These are phyloP conservation scores for Primulina huaijiensis DNA, from an alignment of 257 asterid species.

Conservation along the genomic window DNA sequence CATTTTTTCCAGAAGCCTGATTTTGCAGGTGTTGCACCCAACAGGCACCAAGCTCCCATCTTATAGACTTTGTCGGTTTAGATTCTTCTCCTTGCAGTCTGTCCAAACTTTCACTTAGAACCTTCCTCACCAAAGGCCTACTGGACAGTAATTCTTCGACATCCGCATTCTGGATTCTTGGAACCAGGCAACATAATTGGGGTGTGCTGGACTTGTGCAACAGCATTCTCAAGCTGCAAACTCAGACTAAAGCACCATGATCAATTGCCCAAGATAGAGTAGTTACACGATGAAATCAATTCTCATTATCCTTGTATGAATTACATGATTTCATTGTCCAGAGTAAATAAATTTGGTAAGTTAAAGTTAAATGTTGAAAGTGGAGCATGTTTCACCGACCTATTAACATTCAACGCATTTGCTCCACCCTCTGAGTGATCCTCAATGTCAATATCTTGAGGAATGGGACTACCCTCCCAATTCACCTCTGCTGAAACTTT, in stretches of 20 bases:
- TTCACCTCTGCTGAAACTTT: conserved; percentile 57
- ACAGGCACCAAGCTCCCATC: conserved; percentile 89
- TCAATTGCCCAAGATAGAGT: conserved; percentile 8
- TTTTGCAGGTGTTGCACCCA: conserved; percentile 86
- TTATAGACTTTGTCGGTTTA: conserved; percentile 43
- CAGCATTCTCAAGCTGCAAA: conserved; percentile 70
- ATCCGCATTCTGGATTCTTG: conserved; percentile 49
- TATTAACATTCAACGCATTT: conserved; percentile 67
- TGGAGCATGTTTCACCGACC: conserved; percentile 39
- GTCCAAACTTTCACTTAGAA: conserved; percentile 53
- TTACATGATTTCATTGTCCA: neutral
- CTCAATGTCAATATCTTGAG: conserved; percentile 58
- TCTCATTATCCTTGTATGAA: conserved; percentile 10
- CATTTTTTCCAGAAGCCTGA: conserved; percentile 53
- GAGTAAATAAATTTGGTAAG: conserved; percentile 10
- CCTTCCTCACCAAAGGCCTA: conserved; percentile 54
- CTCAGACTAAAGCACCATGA: conserved; percentile 19
- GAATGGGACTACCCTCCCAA: conserved; percentile 45
- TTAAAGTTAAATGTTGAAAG: conserved; percentile 10
- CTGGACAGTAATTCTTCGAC: conserved; percentile 42
- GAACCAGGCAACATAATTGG: conserved; percentile 53
- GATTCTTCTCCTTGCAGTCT: conserved; percentile 49
- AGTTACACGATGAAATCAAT: conserved; percentile 10
- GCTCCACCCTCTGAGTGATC: conserved; percentile 88
- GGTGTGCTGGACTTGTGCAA: conserved; percentile 58